These are phyloP conservation scores for Rosa chinensis DNA, from an alignment of 306 rosid species.

Conservation along the genomic window DNA sequence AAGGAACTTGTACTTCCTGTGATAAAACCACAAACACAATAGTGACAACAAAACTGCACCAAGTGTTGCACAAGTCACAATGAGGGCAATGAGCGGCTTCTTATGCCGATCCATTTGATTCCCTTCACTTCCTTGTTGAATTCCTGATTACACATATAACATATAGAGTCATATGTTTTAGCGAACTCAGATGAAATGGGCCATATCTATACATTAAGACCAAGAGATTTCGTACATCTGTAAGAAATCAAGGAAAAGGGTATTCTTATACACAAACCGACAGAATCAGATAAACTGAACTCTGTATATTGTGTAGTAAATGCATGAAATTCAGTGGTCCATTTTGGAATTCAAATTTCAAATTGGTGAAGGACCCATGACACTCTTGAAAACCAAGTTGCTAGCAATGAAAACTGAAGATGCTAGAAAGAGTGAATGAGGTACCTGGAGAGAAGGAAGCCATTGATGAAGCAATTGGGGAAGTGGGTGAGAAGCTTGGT, in stretches of 20 bases:
- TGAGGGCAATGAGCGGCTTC: slow-evolving; percentile 53
- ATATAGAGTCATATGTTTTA: slow-evolving; percentile 15
- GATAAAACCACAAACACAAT: slow-evolving; percentile 58
- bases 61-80: slow-evolving; percentile 45
- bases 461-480: slow-evolving; percentile 52
- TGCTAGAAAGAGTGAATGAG: slow-evolving; percentile 18
- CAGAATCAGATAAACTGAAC: slow-evolving; percentile 4
- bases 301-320: slow-evolving; percentile 28
- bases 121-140: slow-evolving; percentile 37
- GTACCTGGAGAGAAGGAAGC: slow-evolving; percentile 68
- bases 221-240: slow-evolving; percentile 1
- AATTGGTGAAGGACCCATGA: slow-evolving; percentile 23
- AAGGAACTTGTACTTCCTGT: slow-evolving; percentile 40
- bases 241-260: neutral
- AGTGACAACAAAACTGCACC: slow-evolving; percentile 41
- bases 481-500: slow-evolving; percentile 38
- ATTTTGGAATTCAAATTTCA: slow-evolving; percentile 44
- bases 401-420: slow-evolving; percentile 11
- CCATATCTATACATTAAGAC: slow-evolving; percentile 8
- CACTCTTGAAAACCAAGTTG: slow-evolving; percentile 24
- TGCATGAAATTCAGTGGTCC: slow-evolving; percentile 14
- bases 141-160: slow-evolving; percentile 39
- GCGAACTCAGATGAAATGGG: slow-evolving; percentile 12
- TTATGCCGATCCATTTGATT: slow-evolving; percentile 47
- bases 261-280: neutral